Base-by-base conservation (phyloP, 2,329 filamentous ascomycete genomes). In the Teratosphaeria nubilosa region DNA sequence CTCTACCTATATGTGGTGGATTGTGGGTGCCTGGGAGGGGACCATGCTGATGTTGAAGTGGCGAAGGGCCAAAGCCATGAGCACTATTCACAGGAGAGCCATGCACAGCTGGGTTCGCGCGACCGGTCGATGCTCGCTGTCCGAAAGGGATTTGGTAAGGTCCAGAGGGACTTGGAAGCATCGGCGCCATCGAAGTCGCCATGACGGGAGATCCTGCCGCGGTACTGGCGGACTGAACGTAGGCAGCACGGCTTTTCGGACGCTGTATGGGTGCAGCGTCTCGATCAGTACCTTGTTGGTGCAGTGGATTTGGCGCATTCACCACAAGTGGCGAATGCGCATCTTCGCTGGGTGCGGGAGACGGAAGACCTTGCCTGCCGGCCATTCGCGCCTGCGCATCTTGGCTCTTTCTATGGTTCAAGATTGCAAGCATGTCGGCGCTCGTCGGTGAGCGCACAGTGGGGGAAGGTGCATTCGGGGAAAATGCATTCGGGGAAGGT, bases 261-360 rank as follows among this genome's bases (percentile, higher is more conserved):
- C 41, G 41, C 41, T 48, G 41, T 22, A 48, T 22, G 16, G 41
- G 20, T 10, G 41, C 41, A 10, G 11, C 41, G n/a, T 48, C 41
- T 10, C n/a, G 41, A 16, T 3, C n/a, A 48, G 41, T 9, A 48
- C 3, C 9, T 20, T 20, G 41, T n/a, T 24, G 41, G 2, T n/a
- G 14, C 3, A 54, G 10, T 3, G 31, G 30, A 41, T 20, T 32
- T 20, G 56, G n/a, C 22, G 50, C 59, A 13, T 64, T 58, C 11
- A 51, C 53, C 13, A 63, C 50, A 4, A 59, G 59, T 24, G 64
- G 65, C 2, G 65, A 66, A n/a, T 64, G 58, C 7, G 37, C 51
- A 74, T 62, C 82, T 62, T 86, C 81, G 67, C 83, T 87, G 11
- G 82, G 79, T 13, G 83, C 79, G 32, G 85, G 84, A 14, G 86